Base-by-base conservation (phyloP, 73 alveolate genomes). In the Stentor coeruleus region DNA sequence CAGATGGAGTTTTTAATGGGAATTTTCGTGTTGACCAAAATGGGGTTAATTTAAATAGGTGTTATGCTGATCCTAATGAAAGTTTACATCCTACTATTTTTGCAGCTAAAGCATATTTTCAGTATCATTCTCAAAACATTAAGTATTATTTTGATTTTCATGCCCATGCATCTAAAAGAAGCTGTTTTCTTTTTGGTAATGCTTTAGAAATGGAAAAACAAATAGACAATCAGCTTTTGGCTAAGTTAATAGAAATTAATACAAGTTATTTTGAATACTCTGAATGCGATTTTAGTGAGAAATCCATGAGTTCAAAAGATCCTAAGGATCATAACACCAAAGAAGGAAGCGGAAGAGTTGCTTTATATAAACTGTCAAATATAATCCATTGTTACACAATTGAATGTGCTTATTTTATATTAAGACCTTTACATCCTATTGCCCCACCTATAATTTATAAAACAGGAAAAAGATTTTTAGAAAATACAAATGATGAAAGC, bases 271-370 rank as follows among this genome's bases (percentile, higher is more conserved):
- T 91, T 3, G 93, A 91, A 74, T 83, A 81, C 74, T 39, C 77
- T 39, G 90, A 89, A 3, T 89, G 95, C 58, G 58, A 81, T 59
- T 91, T 88, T 59, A 59, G 88, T 39, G 93, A 89, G 38, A 86
- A 86, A 59, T 58, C 85, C 41, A 89, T 91, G 97, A 90, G 84
- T 2, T 58, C 89, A 4, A 85, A 83, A 76, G 87, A 86, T 57
- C 83, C 77, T 77, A 82, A 86, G 83, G 88, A 86, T 28, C 87
- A 87, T 42, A 76, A 82, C 4, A 74, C 88, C 3, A 89, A 89
- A 59, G 94, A 88, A 79, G 95, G 95, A 14, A 85, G 91, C 11
- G 91, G 93, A 3, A 82, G 97, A 77, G 97, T 91, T 3, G 92
- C 88, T 41, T 76, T 89, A 55, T 87, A 86, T 58, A 87, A 91